Percentiles rank a stretch among this genome's conserved stretches.
These are phyloP conservation scores for Trichoderma polysporum DNA, from an alignment of 2,329 filamentous ascomycete genomes.

Conservation along the genomic window DNA sequence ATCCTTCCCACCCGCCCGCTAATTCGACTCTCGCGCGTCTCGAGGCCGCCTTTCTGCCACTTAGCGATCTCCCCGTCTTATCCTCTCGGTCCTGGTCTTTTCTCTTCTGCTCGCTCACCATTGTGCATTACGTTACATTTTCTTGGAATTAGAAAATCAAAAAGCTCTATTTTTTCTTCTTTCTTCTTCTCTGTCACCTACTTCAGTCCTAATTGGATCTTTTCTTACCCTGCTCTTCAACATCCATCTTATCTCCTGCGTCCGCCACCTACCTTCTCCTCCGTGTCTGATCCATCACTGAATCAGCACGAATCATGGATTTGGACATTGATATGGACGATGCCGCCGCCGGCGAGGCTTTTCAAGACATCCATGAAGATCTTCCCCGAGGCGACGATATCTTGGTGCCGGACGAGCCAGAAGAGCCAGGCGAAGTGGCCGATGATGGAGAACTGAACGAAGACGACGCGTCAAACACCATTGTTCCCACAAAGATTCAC, in stretches of 20 bases:
- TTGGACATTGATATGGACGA: slow-evolving; percentile 72
- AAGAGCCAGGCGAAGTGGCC: slow-evolving; percentile 41
- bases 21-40: slow-evolving; percentile 9
- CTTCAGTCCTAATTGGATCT: background rate
- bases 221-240: slow-evolving; percentile 31
- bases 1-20: too few relatives aligned
- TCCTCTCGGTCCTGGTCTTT: background rate
- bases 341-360: slow-evolving; percentile 40
- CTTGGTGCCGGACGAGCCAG: slow-evolving; percentile 38
- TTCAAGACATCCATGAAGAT: slow-evolving; percentile 32
- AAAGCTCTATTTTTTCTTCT: background rate
- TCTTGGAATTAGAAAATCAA: background rate
- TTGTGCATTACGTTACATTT: background rate
- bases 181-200: background rate
- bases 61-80: background rate
- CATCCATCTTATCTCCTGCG: background rate
- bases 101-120: background rate
- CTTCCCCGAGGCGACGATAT: slow-evolving; percentile 38
- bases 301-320: slow-evolving; percentile 55
- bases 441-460: slow-evolving; percentile 34
- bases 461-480: slow-evolving; percentile 29
- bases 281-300: background rate
- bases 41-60: slow-evolving; percentile 11
- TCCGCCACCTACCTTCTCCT: background rate
- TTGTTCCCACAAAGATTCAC: slow-evolving; percentile 65